These are phyloP conservation scores for Boletus rubroflammeus DNA, from an alignment of 768 basidiomycete genomes.

Conservation along the genomic window DNA sequence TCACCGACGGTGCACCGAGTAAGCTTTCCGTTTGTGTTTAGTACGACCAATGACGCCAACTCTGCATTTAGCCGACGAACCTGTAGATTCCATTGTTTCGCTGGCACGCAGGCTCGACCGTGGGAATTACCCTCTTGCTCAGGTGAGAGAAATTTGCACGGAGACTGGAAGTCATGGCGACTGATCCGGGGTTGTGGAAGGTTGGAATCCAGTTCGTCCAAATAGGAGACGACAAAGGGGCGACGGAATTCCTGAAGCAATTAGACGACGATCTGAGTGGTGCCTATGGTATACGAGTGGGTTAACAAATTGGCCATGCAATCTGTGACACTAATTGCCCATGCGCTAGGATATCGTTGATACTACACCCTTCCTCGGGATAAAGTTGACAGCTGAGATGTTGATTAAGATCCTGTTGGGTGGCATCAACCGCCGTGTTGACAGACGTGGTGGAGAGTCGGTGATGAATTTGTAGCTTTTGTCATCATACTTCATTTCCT, in stretches of 20 bases:
- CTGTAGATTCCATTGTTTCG: slow-evolving; percentile 44
- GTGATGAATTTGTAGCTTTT: slow-evolving; percentile 18
- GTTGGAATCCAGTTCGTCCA: slow-evolving; percentile 73
- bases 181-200: slow-evolving; percentile 30
- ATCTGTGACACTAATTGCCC: not conserved
- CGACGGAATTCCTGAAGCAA: slow-evolving; percentile 44
- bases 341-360: slow-evolving; percentile 63
- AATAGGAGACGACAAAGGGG: slow-evolving; percentile 46
- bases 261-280: slow-evolving; percentile 55
- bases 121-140: slow-evolving; percentile 47
- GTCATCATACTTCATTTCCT: not conserved
- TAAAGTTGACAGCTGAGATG: slow-evolving; percentile 41
- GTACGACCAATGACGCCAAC: not conserved
- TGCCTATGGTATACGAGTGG: slow-evolving; percentile 43
- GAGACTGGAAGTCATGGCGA: not conserved
- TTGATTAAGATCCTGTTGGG: slow-evolving; percentile 64
- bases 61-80: slow-evolving; percentile 45
- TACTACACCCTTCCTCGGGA: slow-evolving; percentile 52
- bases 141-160: slow-evolving; percentile 34
- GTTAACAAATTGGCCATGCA: not conserved
- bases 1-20: slow-evolving; percentile 66
- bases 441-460: slow-evolving; percentile 29
- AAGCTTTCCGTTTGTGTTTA: slow-evolving; percentile 16
- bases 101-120: slow-evolving; percentile 50
- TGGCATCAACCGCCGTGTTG: slow-evolving; percentile 58